These are phyloP conservation scores for Cystofilobasidium macerans DNA, from an alignment of 768 basidiomycete genomes.

Conservation along the genomic window DNA sequence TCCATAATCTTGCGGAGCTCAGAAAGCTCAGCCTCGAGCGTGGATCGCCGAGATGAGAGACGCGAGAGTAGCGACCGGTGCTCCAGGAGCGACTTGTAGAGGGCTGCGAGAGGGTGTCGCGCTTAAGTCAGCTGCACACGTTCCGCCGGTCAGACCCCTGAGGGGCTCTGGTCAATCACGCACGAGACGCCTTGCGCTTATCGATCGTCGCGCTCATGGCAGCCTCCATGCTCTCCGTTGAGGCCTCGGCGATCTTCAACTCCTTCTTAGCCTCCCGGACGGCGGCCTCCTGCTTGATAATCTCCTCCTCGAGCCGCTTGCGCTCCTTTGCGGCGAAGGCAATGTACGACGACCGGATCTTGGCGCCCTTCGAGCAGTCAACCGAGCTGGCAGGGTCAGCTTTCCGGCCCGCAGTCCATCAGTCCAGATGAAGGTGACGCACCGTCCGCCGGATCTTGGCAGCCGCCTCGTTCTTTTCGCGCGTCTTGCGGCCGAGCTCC, in stretches of 20 bases:
- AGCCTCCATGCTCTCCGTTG: slow-evolving; percentile 57
- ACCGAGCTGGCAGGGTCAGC: background rate
- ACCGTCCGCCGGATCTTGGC: slow-evolving; percentile 70
- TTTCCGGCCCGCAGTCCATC: too few relatives aligned
- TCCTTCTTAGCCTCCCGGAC: slow-evolving; percentile 47
- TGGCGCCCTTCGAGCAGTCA: slow-evolving; percentile 54
- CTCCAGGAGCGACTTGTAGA: slow-evolving; percentile 61
- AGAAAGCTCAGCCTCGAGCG: slow-evolving; percentile 62
- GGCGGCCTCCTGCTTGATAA: slow-evolving; percentile 42
- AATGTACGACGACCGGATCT: slow-evolving; percentile 82
- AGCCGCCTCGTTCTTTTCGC: slow-evolving; percentile 59
- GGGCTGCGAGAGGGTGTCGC: slow-evolving; percentile 49
- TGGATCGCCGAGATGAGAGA: slow-evolving; percentile 59
- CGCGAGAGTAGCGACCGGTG: slow-evolving; percentile 68
- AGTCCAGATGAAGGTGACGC: slow-evolving; percentile 33
- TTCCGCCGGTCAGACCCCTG: background rate
- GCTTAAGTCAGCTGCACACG: background rate
- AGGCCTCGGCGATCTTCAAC: slow-evolving; percentile 55
- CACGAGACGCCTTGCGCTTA: slow-evolving; percentile 75
- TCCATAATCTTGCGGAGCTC: slow-evolving; percentile 73
- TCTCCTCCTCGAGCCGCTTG: slow-evolving; percentile 58
- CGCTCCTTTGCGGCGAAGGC: slow-evolving; percentile 80
- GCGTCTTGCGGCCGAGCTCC: slow-evolving; percentile 59
- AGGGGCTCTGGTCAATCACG: too few relatives aligned
- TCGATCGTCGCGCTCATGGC: slow-evolving; percentile 70